These are phyloP conservation scores for Alternaria gaisen DNA, from an alignment of 2,329 filamentous ascomycete genomes.

Conservation along the genomic window DNA sequence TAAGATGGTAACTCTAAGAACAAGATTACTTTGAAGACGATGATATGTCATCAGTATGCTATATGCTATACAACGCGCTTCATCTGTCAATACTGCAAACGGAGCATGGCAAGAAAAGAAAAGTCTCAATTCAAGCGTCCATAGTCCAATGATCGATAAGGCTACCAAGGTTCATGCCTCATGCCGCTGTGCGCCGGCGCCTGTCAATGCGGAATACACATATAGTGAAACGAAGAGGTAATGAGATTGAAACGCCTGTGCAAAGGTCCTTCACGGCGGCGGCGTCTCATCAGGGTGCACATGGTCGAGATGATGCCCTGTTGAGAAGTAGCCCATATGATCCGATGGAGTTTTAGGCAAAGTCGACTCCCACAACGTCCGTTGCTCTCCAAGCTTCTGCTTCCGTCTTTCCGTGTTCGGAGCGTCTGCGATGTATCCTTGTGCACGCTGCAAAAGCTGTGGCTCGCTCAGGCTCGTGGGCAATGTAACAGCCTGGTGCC, in stretches of 20 bases:
- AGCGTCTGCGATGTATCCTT: constrained; percentile 8
- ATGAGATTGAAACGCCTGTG: background rate
- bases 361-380: constrained; percentile 30
- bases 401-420: constrained; percentile 9
- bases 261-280: background rate
- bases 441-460: constrained; percentile 14
- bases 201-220: constrained; percentile 1
- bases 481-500: constrained; percentile 10
- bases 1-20: background rate
- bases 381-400: constrained; percentile 22
- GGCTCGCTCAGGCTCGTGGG: constrained; percentile 12
- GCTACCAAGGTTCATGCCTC: background rate
- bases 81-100: background rate
- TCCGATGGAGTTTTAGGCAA: constrained; percentile 22
- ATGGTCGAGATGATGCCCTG: constrained; percentile 11
- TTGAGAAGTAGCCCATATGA: constrained; percentile 18
- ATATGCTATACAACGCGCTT: background rate
- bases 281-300: constrained; percentile 4
- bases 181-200: constrained; percentile 7
- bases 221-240: constrained; percentile 1
- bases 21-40: background rate
- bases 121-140: background rate
- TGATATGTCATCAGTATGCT: constrained; percentile 4
- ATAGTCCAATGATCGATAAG: background rate
- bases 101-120: background rate